Conservation (phyloP, 2,329 filamentous ascomycete species). For the Phialophora tarda region DNA sequence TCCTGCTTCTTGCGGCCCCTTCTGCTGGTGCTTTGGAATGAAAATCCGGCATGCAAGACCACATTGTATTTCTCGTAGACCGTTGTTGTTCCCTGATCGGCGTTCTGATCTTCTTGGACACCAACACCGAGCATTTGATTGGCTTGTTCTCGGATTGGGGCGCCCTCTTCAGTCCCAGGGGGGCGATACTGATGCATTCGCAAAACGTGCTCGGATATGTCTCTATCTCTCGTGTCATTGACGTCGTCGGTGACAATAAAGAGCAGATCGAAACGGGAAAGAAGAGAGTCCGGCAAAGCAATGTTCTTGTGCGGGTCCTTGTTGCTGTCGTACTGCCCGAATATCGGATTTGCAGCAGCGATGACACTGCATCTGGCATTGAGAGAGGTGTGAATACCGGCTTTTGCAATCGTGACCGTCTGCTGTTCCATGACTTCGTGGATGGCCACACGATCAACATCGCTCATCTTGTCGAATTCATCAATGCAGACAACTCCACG, state of each 20-base stretch:
- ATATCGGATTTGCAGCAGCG: slow-evolving; percentile 95
- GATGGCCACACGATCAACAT: slow-evolving; percentile 95
- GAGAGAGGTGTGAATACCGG: slow-evolving; percentile 94
- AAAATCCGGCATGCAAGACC: slow-evolving; percentile 92
- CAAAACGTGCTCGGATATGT: slow-evolving; percentile 93
- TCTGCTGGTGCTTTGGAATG: slow-evolving; percentile 28
- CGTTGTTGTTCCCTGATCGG: slow-evolving; percentile 76
- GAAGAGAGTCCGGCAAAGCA: slow-evolving; percentile 89
- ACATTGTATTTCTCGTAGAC: slow-evolving; percentile 96
- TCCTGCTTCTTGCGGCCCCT: slow-evolving; percentile 76
- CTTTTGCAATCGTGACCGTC: slow-evolving; percentile 98
- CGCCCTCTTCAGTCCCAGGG: slow-evolving; percentile 89
- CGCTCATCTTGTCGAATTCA: slow-evolving; percentile 99
- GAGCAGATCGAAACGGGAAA: slow-evolving; percentile 97
- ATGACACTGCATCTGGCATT: slow-evolving; percentile 97
- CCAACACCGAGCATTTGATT: slow-evolving; percentile 87
- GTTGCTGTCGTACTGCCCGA: slow-evolving; percentile 96
- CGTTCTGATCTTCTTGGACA: slow-evolving; percentile 74
- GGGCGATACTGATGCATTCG: slow-evolving; percentile 97
- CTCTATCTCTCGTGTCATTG: slow-evolving; percentile 86
- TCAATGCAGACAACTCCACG: slow-evolving; percentile 98
- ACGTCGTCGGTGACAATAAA: slow-evolving; percentile 99
- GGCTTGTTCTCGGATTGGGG: slow-evolving; percentile 86
- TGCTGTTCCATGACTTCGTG: slow-evolving; percentile 99
- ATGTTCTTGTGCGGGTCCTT: slow-evolving; percentile 99